Base-by-base conservation (phyloP, 495 filamentous ascomycete genomes). In the Penicillium verhagenii region DNA sequence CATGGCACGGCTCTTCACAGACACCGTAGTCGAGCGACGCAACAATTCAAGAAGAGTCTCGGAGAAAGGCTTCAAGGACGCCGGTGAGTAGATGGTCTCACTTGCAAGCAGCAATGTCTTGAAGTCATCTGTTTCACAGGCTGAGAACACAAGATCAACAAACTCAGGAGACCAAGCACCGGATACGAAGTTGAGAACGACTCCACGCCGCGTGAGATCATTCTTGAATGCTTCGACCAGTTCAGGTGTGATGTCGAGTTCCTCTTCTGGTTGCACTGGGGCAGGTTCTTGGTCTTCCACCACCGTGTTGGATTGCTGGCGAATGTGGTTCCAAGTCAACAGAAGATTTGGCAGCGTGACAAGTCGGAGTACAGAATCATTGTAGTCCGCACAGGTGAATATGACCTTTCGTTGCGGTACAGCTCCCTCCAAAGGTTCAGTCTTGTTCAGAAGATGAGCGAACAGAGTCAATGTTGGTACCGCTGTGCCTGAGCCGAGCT, bases 61-160 rank as follows among this genome's bases (percentile, higher is more conserved):
- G 11, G 87, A 83, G 72, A 98, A 98, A 3, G 84, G 76, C 10
- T 59, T 65, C 43, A 96, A 76, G 1, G 89, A 88, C 43, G 82
- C 75, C 0, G 90, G 91, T 0, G 89, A 92, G 72, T 98, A 98
- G 35, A 98, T 97, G 6, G 94, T 98, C 72, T 98, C 94, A 18
- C 91, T 92, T 0, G 89, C 94, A 24, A 97, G 75, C 11, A 96
- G 72, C 19, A 94, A 69, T 0, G 73, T 79, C 44, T 58, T 56
- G 51, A 50, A 25, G 11, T 53, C 54, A 35, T 24, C 21, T 1
- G 31, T n/a, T 6, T 49, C 50, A 6, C 53, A 31, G 14, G 59
- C 53, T 42, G 65, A 53, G 45, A 67, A 76, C 18, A 87, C 68
- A 29, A 90, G 65, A 13, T 79, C 70, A 21, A 88, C 73, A 58